Evolutionary conservation across 148 eudicot genomes (phyloP).

Genomic region (Cornus kousa): DNA sequence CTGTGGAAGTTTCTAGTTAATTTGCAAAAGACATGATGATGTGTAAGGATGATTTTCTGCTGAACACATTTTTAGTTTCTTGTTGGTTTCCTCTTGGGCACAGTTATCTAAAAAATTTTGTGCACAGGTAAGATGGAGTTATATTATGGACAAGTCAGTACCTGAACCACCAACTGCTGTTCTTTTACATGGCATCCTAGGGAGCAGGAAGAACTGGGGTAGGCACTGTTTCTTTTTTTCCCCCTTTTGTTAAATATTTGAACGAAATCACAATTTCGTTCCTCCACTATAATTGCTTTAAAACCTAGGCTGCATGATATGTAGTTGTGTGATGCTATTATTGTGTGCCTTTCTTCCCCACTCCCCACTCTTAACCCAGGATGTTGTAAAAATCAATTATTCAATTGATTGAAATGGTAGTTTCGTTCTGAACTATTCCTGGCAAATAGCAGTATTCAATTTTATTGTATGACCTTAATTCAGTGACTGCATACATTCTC

Average conservation of each 20-base stretch:
- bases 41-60: not conserved
- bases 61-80: not conserved
- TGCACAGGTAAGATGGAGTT: slow-evolving; percentile 79
- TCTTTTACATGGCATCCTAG: slow-evolving; percentile 86
- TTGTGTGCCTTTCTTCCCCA: not conserved
- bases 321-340: not conserved
- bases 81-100: not conserved
- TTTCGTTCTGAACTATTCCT: not conserved
- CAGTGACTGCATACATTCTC: not conserved
- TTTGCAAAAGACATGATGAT: not conserved
- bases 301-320: not conserved
- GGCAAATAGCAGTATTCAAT: not conserved
- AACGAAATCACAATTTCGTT: slow-evolving; percentile 4
- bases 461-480: not conserved
- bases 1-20: no score
- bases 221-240: slow-evolving; percentile 14
- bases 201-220: slow-evolving; percentile 98
- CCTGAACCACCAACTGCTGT: slow-evolving; percentile 94
- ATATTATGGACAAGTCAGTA: slow-evolving; percentile 66
- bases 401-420: not conserved
- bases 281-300: not conserved
- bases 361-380: not conserved
- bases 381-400: not conserved
- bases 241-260: not conserved
- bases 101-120: not conserved